Base-by-base conservation (phyloP, 2,329 filamentous ascomycete genomes). In the Fusarium sublunatum region DNA sequence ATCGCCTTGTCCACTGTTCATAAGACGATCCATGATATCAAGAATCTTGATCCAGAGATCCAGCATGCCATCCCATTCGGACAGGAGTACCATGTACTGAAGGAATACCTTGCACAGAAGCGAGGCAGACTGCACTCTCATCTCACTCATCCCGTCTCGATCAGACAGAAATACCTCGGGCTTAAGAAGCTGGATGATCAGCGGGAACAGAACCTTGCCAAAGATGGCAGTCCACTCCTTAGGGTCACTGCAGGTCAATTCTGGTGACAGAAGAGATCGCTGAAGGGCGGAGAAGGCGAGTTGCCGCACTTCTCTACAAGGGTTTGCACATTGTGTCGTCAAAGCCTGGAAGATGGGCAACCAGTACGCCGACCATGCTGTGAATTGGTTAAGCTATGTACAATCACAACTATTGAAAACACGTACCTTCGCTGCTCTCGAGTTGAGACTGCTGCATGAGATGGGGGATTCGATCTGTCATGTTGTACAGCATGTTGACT, bases 281-380 rank as follows among this genome's bases (percentile, higher is more conserved):
- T 98, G 94, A 13, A 99, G 82, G 9, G 89, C 92, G 7, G 90
- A 88, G 69, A 98, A 92, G 2, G 95, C 92, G 71, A 96, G 86
- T 70, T 96, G 91, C 4, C 95, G 88, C 57, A 99, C 92, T 70
- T 97, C 93, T 51, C 94, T 90, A 72, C 93, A 97, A 1, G 93
- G 93, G 73, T 98, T 99, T 50, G 92, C 91, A 77, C 93, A 97
- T 77, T 99, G 95, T 5, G 87, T 88, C 4, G 91, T 95, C 15
- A 99, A 80, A 6, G 92, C 91, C 68, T 92, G 88, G 77, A 99
- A 95, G 25, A 99, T 93, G 2, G 94, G 95, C 12, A 93, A 89
- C 95, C 95, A 99, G 75, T 99, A 99, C 8, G 95, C 92, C 46
- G 92, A 93, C 95, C 95, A 99, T 12, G 95, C 95, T 91, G 11